A percentile compares a stretch with the other conserved stretches of the same genome.
Evolutionary conservation across 805 yeast species (phyloP).

Genomic region (Kodamaea sagamina): DNA sequence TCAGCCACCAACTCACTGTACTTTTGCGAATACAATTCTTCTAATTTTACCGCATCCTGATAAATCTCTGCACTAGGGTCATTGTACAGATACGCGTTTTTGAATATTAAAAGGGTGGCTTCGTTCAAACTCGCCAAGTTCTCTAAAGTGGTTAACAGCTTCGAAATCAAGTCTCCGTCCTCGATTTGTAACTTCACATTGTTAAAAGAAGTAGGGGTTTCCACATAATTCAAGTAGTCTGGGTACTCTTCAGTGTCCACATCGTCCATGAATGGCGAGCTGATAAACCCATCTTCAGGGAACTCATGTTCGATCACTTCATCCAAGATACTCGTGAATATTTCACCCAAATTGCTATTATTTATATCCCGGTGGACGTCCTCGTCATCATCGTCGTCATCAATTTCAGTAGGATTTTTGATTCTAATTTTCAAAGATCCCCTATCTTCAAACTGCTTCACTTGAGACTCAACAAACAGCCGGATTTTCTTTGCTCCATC

Average conservation of each 20-base stretch:
- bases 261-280: conserved; percentile 73
- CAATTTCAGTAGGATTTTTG: conserved; percentile 3
- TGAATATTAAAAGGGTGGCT: conserved; percentile 64
- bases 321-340: conserved; percentile 31
- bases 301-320: conserved; percentile 47
- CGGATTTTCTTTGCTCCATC: conserved; percentile 59
- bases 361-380: conserved; percentile 16
- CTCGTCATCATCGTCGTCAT: conserved; percentile 17
- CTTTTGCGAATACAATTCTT: conserved; percentile 51
- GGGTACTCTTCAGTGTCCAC: conserved; percentile 74
- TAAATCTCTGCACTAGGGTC: conserved; percentile 70
- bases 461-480: conserved; percentile 56
- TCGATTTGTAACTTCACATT: conserved; percentile 53
- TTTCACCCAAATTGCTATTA: conserved; percentile 22
- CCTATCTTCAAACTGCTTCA: conserved; percentile 32
- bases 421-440: not conserved
- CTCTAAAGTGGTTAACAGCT: conserved; percentile 3
- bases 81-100: conserved; percentile 78
- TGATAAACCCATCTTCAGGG: conserved; percentile 52
- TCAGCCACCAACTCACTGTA: conserved; percentile 29
- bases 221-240: conserved; percentile 73
- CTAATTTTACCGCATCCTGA: conserved; percentile 66
- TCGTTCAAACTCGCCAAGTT: conserved; percentile 56
- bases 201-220: conserved; percentile 72
- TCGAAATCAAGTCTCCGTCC: conserved; percentile 6